Evolutionary conservation across 768 basidiomycete genomes (phyloP), one percentile per base, ranked within the genome.

Genomic region (Lactarius evosmus): DNA sequence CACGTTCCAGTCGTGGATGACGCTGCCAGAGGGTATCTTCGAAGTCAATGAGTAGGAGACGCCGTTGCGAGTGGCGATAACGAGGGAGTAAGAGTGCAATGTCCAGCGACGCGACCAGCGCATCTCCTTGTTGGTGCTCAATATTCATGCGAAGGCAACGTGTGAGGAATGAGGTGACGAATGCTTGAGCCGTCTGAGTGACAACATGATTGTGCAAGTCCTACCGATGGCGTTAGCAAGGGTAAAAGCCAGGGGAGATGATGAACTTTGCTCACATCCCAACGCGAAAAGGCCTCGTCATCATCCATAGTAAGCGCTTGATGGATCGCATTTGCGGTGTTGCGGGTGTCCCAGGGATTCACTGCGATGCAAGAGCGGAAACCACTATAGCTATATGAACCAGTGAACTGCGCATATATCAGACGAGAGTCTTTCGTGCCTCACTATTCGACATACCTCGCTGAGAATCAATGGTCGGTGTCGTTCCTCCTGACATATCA

Each of bases 201-300:
- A 85, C 85, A 56, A 95, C 93, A 67, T 95, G 93, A 65, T 83
- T 85, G 73, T 94, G 90, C 0, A 95, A 78, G 63, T 95, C 93
- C 80, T 76, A 46, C 52, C 0, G 16, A 53, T 56, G 27, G 40
- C 6, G 32, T 57, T 41, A 36, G 34, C 16, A 25, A 36, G 19
- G 56, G 17, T 17, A 52, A 14, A 16, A 52, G n/a, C 63, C 67
- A 17, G 38, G 19, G 8, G 25, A 7, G 11, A 8, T n/a, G 4
- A 3, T 17, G 32, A 17, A 2, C 16, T 38, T 22, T 34, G 29
- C 78, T n/a, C 60, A 85, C 85, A 75, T 87, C 84, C 92, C 92
- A 94, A 5, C 91, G 85, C 12, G 83, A 83, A 22, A 74, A 72
- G 0, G 88, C 87, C 72, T 94, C 91, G 3, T 86, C 84, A 29